phyloP scores from a whole-genome alignment of 2,329 filamentous ascomycete species.

The Ceratocystis eucalypticola region DNA sequence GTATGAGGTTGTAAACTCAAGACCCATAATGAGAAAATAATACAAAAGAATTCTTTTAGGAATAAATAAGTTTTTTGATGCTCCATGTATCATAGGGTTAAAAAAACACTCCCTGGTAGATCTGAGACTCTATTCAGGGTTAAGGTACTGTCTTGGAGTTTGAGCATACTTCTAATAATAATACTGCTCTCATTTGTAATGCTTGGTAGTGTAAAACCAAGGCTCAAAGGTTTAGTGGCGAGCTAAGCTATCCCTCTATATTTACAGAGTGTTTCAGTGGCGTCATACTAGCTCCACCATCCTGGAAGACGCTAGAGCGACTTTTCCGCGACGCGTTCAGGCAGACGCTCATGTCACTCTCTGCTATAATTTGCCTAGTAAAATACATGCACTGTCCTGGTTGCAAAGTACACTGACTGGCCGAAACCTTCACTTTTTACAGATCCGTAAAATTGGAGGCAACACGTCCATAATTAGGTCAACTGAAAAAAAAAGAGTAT shows the following conservation, averaged over 20 bases:
- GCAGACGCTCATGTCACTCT: background rate
- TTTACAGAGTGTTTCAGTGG: background rate
- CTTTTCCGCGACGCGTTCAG: background rate
- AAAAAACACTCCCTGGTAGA: background rate
- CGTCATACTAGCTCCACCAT: no score
- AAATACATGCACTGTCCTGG: background rate
- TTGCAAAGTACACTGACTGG: background rate
- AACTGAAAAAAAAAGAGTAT: background rate
- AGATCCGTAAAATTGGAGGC: background rate
- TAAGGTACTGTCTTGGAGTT: background rate
- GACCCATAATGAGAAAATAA: background rate
- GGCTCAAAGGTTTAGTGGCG: background rate
- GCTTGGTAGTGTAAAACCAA: background rate
- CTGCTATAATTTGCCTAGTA: background rate
- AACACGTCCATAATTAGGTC: background rate
- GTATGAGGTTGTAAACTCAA: background rate
- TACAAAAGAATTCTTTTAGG: background rate
- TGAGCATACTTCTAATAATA: background rate
- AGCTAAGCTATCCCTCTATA: background rate
- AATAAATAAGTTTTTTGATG: background rate
- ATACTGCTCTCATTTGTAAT: background rate
- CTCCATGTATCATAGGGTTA: background rate
- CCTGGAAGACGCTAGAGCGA: background rate
- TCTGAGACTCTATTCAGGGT: background rate
- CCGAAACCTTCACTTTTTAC: slow-evolving; percentile 1